phyloP scores from a whole-genome alignment of 1,139 yeast species.

The Magnusiomyces suaveolens region DNA sequence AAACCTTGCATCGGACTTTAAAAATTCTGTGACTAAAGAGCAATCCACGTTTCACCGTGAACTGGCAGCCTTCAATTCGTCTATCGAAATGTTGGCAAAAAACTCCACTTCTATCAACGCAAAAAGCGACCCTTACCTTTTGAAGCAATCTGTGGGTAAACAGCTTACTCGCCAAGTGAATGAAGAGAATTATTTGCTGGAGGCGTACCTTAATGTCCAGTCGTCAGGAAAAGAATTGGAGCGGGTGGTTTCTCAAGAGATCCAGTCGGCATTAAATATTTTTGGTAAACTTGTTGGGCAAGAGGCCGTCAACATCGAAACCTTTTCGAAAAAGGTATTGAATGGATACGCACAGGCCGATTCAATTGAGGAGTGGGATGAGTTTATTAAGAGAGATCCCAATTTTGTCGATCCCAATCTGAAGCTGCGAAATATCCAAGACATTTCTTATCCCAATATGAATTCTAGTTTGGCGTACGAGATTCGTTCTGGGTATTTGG shows the following conservation, averaged over 20 bases:
- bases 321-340: constrained; percentile 56
- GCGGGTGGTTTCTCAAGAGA: constrained; percentile 73
- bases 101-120: constrained; percentile 35
- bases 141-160: constrained; percentile 61
- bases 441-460: constrained; percentile 56
- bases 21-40: constrained; percentile 62
- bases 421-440: constrained; percentile 57
- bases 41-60: constrained; percentile 44
- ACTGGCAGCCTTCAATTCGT: constrained; percentile 22
- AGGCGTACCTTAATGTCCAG: constrained; percentile 80
- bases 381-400: constrained; percentile 62
- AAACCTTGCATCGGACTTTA: constrained; percentile 72
- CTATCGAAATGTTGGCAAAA: constrained; percentile 25
- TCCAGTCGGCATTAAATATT: constrained; percentile 68
- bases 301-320: constrained; percentile 24
- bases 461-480: constrained; percentile 62
- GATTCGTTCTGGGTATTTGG: constrained; percentile 71
- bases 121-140: constrained; percentile 71
- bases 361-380: constrained; percentile 81
- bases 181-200: constrained; percentile 80
- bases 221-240: constrained; percentile 83
- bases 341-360: constrained; percentile 70
- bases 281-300: constrained; percentile 45
- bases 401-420: constrained; percentile 69
- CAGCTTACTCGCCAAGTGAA: constrained; percentile 67